Evolutionary conservation across 192 early-diverging fungal genomes (phyloP).

Genomic region (Backusella parvicylindrica): DNA sequence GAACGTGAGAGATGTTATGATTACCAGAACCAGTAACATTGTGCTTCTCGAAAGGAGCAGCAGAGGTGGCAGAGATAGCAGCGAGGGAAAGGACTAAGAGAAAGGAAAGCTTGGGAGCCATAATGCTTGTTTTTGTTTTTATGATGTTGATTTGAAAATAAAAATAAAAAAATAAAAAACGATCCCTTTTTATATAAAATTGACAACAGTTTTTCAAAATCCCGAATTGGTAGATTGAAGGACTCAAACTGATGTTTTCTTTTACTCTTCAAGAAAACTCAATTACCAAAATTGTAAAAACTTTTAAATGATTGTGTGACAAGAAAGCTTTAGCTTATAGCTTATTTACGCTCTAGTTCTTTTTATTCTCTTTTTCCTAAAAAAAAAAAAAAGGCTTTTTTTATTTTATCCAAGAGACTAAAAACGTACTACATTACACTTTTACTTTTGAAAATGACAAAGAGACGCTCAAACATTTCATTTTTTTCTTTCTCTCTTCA

Average conservation of each 20-base stretch:
- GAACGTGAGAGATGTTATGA: background rate
- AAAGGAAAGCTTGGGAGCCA: slow-evolving; percentile 1
- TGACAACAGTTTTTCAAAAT: background rate
- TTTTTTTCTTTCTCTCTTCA: background rate
- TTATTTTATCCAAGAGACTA: background rate
- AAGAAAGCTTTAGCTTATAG: background rate
- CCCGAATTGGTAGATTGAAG: background rate
- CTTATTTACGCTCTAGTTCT: background rate
- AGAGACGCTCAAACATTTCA: background rate
- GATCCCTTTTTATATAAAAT: background rate
- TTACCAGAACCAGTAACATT: background rate
- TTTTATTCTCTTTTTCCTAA: background rate
- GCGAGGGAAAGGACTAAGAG: background rate
- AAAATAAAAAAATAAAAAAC: background rate
- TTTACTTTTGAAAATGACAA: background rate
- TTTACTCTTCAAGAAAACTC: background rate
- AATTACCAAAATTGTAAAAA: background rate
- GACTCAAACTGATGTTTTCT: no score
- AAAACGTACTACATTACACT: background rate
- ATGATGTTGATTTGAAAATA: background rate
- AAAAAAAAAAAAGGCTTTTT: background rate
- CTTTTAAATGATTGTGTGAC: background rate
- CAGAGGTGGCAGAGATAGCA: background rate
- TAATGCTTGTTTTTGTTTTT: background rate
- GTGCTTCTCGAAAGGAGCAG: background rate